Percentiles rank a stretch among this genome's conserved stretches.
Conservation (phyloP, 192 early-diverging fungal genomes). For the Entomortierella parvispora region DNA sequence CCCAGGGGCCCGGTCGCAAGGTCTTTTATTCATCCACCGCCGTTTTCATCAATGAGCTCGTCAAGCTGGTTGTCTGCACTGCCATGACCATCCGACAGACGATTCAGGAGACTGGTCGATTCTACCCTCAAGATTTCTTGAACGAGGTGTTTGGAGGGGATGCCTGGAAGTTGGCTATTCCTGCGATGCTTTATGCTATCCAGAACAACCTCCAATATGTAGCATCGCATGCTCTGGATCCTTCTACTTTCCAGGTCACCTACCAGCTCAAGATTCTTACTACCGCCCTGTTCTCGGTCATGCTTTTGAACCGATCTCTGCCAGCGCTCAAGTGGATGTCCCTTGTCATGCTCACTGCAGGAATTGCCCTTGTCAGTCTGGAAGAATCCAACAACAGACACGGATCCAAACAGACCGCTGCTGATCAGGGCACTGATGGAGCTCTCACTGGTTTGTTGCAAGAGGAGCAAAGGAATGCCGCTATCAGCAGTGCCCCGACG, state of each 20-base stretch:
- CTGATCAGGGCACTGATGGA: conserved; percentile 11
- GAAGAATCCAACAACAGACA: conserved; percentile 56
- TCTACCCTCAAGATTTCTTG: conserved; percentile 42
- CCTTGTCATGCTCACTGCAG: conserved; percentile 83
- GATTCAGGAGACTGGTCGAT: conserved; percentile 30
- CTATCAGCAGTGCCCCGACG: conserved; percentile 1
- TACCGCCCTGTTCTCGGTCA: conserved; percentile 92
- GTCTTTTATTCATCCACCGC: conserved; percentile 89
- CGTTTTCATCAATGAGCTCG: conserved; percentile 87
- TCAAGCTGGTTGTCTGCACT: conserved; percentile 77
- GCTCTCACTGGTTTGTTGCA: conserved; percentile 20
- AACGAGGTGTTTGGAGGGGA: conserved; percentile 70
- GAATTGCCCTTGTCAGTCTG: conserved; percentile 89
- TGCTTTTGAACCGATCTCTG: conserved; percentile 78
- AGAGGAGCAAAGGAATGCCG: conserved; percentile 20
- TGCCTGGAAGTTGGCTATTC: conserved; percentile 87
- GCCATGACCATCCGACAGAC: conserved; percentile 45
- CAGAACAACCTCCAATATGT: conserved; percentile 98
- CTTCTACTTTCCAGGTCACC: conserved; percentile 96
- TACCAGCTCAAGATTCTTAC: conserved; percentile 99
- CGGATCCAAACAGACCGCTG: conserved; percentile 4
- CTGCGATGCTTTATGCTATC: conserved; percentile 90
- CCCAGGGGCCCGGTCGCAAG: conserved; percentile 39
- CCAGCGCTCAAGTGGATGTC: conserved; percentile 84
- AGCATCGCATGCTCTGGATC: conserved; percentile 86